Base-by-base conservation (phyloP, 2,329 filamentous ascomycete species). In the Penicillium crustosum region DNA sequence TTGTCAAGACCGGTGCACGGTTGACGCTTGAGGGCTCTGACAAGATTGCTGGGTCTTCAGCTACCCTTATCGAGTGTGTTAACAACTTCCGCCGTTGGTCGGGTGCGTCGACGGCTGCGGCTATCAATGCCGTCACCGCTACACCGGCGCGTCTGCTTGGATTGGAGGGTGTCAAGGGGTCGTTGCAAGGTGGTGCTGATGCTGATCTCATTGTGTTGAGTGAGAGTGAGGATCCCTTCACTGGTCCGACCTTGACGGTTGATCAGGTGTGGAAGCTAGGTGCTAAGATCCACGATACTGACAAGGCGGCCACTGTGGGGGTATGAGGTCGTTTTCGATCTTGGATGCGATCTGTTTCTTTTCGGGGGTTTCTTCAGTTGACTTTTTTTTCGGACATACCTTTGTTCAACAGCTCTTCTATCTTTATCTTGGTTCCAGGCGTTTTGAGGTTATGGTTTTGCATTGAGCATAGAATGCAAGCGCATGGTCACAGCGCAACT, bases 1-100 rank as follows among this genome's bases (percentile, higher is more conserved):
- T 86, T 59, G 68, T 79, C 38, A 80, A 79, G 77, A 84, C 83
- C 50, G 91, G 92, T 0, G 79, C 86, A 0, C 82, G 88, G 55
- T 76, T 97, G 36, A 86, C 89, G 3, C 80, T 95, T 0, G 89
- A 95, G 70, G 90, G 89, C 15, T 91, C 89, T 0, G 84, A 89
- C 31, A 89, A 85, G 58, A 91, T 95, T 69, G 91, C 90, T 15
- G 90, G 89, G 63, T 89, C 86, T 49, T 77, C 74, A 0, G 75
- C 76, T 9, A 77, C 76, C 6, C 65, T 78, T 17, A 76, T 78
- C 38, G 75, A 78, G 61, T 78, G 76, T 41, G 72, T 78, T 17
- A 78, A 78, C 55, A 78, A 78, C 50, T 78, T 78, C 64, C 69
- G 75, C 6, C 69, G 73, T 31, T 78, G 76, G 76, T 71, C 74